phyloP scores from a whole-genome alignment of 78 protist species.

The Dictyostelium brefeldianum region DNA sequence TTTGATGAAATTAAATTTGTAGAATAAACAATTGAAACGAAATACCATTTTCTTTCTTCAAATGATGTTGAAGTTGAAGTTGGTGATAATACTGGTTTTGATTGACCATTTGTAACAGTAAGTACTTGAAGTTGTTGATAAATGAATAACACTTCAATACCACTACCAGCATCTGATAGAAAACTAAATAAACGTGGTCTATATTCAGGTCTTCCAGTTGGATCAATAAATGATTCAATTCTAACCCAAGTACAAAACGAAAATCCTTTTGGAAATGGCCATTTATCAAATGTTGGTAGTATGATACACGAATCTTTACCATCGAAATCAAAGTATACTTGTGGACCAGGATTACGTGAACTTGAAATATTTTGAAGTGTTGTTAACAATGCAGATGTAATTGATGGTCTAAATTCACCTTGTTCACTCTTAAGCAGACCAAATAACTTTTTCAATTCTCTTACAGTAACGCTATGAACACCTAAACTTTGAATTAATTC shows the following conservation, averaged over 20 bases:
- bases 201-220: conserved; percentile 81
- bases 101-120: not conserved
- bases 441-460: conserved; percentile 66
- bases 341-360: conserved; percentile 77
- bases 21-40: conserved; percentile 30
- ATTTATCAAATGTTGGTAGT: conserved; percentile 59
- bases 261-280: conserved; percentile 78
- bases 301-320: conserved; percentile 34
- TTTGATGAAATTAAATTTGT: conserved; percentile 14
- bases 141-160: conserved; percentile 66
- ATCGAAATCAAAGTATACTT: conserved; percentile 78
- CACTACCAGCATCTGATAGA: conserved; percentile 49
- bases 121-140: conserved; percentile 51
- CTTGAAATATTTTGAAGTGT: conserved; percentile 49
- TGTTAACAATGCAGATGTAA: not conserved
- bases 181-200: conserved; percentile 68
- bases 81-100: not conserved
- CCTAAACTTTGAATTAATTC: conserved; percentile 50
- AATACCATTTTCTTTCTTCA: conserved; percentile 65
- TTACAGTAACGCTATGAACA: conserved; percentile 45
- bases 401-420: conserved; percentile 43
- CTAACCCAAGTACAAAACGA: conserved; percentile 69
- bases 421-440: conserved; percentile 39
- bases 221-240: conserved; percentile 72
- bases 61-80: not conserved